phyloP scores from a whole-genome alignment of 305 asterid species.

The Striga hermonthica region DNA sequence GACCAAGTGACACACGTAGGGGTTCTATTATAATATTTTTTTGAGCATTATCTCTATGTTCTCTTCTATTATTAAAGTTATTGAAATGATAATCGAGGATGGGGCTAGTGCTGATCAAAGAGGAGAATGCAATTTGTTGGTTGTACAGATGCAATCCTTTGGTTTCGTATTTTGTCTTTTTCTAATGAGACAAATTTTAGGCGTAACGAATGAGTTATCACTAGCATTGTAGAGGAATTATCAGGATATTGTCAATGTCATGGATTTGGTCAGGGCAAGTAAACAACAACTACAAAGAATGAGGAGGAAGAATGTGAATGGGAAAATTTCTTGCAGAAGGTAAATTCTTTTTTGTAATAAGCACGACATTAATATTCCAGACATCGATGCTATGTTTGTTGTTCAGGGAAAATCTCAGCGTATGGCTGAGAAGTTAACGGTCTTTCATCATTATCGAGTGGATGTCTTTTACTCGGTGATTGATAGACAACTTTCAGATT shows the following conservation, averaged over 20 bases:
- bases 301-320: not conserved
- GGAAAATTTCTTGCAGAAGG: too few relatives aligned
- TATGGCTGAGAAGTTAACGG: too few relatives aligned
- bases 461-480: not conserved
- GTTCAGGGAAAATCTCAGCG: not conserved
- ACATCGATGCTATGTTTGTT: not conserved
- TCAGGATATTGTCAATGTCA: constrained; percentile 2
- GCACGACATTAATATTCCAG: not conserved
- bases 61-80: not conserved
- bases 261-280: not conserved
- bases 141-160: not conserved
- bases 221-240: not conserved
- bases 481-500: not conserved
- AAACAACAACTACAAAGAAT: not conserved
- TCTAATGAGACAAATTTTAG: not conserved
- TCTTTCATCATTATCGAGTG: too few relatives aligned
- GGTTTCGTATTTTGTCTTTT: not conserved
- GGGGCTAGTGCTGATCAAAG: not conserved
- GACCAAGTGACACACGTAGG: not conserved
- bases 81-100: not conserved
- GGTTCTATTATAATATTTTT: not conserved
- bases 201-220: not conserved
- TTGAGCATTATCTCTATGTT: not conserved
- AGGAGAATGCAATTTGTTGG: not conserved
- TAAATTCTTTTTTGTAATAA: not conserved